Conservation (phyloP, 371 early-diverging fungal species). For the Thermomucor indicae-seudaticae region DNA sequence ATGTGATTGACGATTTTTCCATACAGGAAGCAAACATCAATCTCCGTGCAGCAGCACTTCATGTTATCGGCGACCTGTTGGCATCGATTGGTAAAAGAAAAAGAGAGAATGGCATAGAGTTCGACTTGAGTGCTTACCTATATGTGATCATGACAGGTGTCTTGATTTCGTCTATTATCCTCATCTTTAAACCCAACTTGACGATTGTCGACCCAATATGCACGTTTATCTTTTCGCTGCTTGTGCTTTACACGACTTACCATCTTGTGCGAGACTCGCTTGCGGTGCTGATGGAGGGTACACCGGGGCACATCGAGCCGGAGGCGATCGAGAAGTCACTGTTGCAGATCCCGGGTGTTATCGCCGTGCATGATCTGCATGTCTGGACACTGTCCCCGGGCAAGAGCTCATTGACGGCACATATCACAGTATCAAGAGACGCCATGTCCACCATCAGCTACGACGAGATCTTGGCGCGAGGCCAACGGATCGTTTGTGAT, state of each 20-base stretch:
- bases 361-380: constrained; percentile 69
- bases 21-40: constrained; percentile 62
- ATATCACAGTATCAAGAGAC: constrained; percentile 29
- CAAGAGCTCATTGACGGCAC: constrained; percentile 51
- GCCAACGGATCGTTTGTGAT: constrained; percentile 62
- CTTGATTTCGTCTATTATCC: constrained; percentile 73
- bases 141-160: constrained; percentile 47
- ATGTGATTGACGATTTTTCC: neutral
- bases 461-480: constrained; percentile 50
- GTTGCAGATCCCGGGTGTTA: constrained; percentile 52
- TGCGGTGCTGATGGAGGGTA: constrained; percentile 75
- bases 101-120: neutral
- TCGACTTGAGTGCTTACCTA: neutral
- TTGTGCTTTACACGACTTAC: constrained; percentile 77
- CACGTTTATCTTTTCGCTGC: constrained; percentile 78
- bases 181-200: constrained; percentile 62
- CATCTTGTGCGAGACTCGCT: constrained; percentile 59
- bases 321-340: constrained; percentile 54
- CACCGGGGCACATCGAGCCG: constrained; percentile 63
- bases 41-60: constrained; percentile 70
- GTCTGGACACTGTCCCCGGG: constrained; percentile 77
- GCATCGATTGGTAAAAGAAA: constrained; percentile 61
- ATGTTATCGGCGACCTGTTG: constrained; percentile 85
- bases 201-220: constrained; percentile 83
- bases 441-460: constrained; percentile 25